phyloP scores from a whole-genome alignment of 768 basidiomycete species.

The Rhizopogon vulgaris region DNA sequence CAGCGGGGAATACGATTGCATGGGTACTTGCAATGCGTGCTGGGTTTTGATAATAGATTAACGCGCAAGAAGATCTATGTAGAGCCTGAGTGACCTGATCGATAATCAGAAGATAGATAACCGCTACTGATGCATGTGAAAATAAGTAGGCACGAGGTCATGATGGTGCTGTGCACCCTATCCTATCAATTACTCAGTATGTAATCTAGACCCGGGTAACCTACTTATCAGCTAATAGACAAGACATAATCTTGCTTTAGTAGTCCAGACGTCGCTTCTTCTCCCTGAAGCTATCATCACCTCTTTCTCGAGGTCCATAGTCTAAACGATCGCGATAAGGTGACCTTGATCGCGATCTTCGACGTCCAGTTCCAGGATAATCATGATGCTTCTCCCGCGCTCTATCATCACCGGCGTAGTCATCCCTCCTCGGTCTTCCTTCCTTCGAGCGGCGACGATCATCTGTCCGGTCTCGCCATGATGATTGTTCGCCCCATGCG shows the following conservation, averaged over 20 bases:
- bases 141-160: too few relatives aligned
- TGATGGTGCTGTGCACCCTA: not conserved
- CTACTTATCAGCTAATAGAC: not conserved
- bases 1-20: not conserved
- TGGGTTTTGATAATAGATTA: not conserved
- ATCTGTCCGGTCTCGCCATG: constrained; percentile 32
- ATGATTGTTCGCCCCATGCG: constrained; percentile 26
- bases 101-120: constrained; percentile 7
- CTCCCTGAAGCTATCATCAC: constrained; percentile 32
- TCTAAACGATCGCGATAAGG: constrained; percentile 18
- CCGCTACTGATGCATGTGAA: not conserved
- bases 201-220: not conserved
- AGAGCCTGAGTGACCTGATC: not conserved
- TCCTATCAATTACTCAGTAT: constrained; percentile 1
- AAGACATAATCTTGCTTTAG: not conserved
- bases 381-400: constrained; percentile 12
- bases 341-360: constrained; percentile 26
- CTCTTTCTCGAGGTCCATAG: constrained; percentile 21
- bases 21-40: not conserved
- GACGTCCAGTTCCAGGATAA: constrained; percentile 14
- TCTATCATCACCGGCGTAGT: constrained; percentile 17
- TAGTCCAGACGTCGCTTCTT: constrained; percentile 57
- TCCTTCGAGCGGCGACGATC: constrained; percentile 20
- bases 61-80: too few relatives aligned
- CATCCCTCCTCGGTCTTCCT: constrained; percentile 19